Evolutionary conservation across 306 rosid genomes (phyloP).

Genomic region (Quercus cerris): DNA sequence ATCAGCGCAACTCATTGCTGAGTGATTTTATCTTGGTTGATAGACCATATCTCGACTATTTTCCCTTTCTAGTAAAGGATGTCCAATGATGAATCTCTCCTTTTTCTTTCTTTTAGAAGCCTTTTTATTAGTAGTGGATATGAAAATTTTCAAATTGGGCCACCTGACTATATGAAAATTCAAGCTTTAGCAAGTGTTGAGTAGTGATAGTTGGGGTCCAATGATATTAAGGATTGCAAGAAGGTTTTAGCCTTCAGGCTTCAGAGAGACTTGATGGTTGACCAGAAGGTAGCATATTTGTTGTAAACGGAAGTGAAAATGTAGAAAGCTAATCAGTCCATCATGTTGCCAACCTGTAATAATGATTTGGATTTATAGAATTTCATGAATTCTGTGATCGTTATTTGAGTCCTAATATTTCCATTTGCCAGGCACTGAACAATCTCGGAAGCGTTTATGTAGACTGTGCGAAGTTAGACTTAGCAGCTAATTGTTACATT

Average conservation of each 20-base stretch:
- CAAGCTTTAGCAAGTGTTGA: not conserved
- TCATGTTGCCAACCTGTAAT: not conserved
- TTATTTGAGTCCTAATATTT: conserved; percentile 15
- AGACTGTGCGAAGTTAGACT: conserved; percentile 62
- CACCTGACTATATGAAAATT: not conserved
- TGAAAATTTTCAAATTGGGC: not conserved
- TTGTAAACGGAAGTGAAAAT: not conserved
- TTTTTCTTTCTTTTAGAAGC: not conserved
- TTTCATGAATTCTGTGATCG: not conserved
- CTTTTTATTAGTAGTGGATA: not conserved
- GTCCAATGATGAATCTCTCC: not conserved
- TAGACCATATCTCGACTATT: not conserved
- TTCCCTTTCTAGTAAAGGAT: not conserved
- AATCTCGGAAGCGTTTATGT: conserved; percentile 94
- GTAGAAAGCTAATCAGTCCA: not conserved
- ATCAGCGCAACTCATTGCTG: not conserved
- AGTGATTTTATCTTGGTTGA: not conserved
- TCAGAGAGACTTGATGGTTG: not conserved
- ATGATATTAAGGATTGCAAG: not conserved
- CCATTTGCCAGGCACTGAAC: conserved; percentile 68
- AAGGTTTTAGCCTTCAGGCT: not conserved
- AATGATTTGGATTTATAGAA: not conserved
- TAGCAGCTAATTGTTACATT: conserved; percentile 84
- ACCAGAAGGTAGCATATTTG: not conserved
- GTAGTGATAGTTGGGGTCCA: not conserved